phyloP scores from a whole-genome alignment of 108 stramenopile species.

The Pseudonitzschia multiseries region DNA sequence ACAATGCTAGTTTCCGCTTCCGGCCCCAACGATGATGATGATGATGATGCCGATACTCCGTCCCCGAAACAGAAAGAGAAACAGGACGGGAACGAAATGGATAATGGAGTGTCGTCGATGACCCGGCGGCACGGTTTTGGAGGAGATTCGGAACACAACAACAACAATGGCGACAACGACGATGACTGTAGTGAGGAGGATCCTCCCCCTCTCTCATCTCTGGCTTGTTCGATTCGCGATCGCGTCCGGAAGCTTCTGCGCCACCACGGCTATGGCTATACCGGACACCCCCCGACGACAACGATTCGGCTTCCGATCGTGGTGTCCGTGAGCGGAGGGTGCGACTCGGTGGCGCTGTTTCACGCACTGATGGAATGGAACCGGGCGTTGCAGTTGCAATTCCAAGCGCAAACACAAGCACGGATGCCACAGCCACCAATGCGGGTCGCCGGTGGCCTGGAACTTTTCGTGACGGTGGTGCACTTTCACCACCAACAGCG shows the following conservation, averaged over 20 bases:
- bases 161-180: background rate
- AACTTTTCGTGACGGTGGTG: conserved; percentile 65
- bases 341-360: conserved; percentile 83
- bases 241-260: background rate
- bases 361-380: conserved; percentile 59
- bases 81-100: too few relatives aligned
- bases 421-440: too few relatives aligned
- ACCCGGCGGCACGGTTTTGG: too few relatives aligned
- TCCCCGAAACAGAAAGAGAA: too few relatives aligned
- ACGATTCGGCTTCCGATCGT: background rate
- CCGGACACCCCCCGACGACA: too few relatives aligned
- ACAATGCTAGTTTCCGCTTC: too few relatives aligned
- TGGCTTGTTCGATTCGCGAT: background rate
- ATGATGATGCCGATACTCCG: too few relatives aligned
- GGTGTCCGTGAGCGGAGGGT: conserved; percentile 78
- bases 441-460: too few relatives aligned
- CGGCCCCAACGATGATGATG: too few relatives aligned
- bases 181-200: background rate
- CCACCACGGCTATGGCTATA: background rate
- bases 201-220: background rate
- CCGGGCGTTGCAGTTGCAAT: conserved; percentile 1
- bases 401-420: background rate
- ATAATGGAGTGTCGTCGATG: too few relatives aligned
- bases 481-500: conserved; percentile 89
- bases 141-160: background rate